Evolutionary conservation across 2,329 filamentous ascomycete genomes (phyloP).

Genomic region (Paracoccidioides lutzii): DNA sequence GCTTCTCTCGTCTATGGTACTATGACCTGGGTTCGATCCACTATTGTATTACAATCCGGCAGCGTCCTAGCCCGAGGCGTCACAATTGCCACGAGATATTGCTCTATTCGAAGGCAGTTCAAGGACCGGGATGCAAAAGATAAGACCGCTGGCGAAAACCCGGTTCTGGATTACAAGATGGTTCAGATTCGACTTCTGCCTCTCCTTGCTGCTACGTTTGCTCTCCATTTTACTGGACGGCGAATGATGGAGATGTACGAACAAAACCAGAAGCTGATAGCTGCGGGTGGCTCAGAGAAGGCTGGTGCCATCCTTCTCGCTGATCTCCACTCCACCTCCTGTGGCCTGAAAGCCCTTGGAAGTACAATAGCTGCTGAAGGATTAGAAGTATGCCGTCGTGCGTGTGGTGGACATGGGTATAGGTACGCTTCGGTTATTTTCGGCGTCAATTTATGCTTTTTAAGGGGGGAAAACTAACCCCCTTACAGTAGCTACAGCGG

Average conservation of each 20-base stretch:
- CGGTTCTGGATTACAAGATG: slow-evolving; percentile 70
- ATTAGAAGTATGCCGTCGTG: slow-evolving; percentile 59
- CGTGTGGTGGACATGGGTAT: slow-evolving; percentile 63
- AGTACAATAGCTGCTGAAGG: slow-evolving; percentile 62
- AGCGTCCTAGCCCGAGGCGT: slow-evolving; percentile 60
- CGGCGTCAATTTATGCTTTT: not conserved
- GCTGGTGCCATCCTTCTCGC: slow-evolving; percentile 57
- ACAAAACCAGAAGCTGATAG: slow-evolving; percentile 58
- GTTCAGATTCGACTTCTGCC: slow-evolving; percentile 62
- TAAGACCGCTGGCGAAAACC: slow-evolving; percentile 50
- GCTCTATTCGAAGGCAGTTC: slow-evolving; percentile 62
- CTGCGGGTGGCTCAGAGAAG: slow-evolving; percentile 40
- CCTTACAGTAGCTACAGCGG: slow-evolving; percentile 54
- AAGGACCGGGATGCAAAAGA: slow-evolving; percentile 56
- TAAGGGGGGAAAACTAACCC: not conserved
- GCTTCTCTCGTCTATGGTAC: slow-evolving; percentile 62
- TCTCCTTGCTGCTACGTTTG: slow-evolving; percentile 59
- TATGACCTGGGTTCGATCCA: slow-evolving; percentile 60
- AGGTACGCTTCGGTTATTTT: slow-evolving; percentile 1
- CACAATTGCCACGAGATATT: slow-evolving; percentile 64
- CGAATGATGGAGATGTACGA: slow-evolving; percentile 63
- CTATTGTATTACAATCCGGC: slow-evolving; percentile 61
- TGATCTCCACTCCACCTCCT: slow-evolving; percentile 64
- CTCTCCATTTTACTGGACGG: slow-evolving; percentile 66
- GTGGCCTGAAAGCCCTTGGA: slow-evolving; percentile 60